phyloP scores from a whole-genome alignment of 2,329 filamentous ascomycete genomes.

The Sclerotinia subarctica region DNA sequence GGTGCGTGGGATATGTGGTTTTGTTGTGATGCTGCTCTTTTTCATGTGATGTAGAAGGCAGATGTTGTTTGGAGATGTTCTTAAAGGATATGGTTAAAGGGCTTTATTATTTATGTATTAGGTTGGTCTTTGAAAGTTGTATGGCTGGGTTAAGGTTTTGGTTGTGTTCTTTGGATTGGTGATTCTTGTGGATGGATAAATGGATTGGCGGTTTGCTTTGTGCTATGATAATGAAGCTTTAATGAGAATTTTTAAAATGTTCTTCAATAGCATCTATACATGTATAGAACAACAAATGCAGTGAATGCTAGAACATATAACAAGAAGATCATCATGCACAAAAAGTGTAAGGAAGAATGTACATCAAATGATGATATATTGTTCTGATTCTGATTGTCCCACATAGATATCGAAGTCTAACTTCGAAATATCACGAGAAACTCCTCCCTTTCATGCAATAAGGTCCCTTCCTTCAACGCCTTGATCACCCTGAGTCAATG shows the following conservation, averaged over 20 bases:
- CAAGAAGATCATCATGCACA: neutral
- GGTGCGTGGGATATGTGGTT: too few species aligned
- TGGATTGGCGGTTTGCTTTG: neutral
- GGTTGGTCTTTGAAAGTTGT: neutral
- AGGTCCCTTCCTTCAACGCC: neutral
- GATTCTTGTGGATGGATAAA: too few species aligned
- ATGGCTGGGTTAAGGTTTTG: neutral
- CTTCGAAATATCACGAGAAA: constrained; percentile 17
- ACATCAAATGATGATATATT: neutral
- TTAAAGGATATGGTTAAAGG: neutral
- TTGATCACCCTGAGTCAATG: constrained; percentile 11
- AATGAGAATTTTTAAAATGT: too few species aligned
- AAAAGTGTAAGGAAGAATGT: neutral
- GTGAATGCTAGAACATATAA: neutral
- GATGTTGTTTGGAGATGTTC: neutral
- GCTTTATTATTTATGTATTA: neutral
- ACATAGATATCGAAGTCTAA: constrained; percentile 7
- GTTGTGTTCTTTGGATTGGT: neutral
- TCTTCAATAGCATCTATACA: neutral
- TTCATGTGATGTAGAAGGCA: neutral
- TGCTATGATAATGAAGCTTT: neutral
- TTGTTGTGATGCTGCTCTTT: too few species aligned
- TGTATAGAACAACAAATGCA: neutral
- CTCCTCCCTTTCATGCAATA: constrained; percentile 7
- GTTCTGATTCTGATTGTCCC: neutral